These are phyloP conservation scores for Wickerhamomyces sp. DNA, from an alignment of 1,139 yeast genomes.

Conservation along the genomic window DNA sequence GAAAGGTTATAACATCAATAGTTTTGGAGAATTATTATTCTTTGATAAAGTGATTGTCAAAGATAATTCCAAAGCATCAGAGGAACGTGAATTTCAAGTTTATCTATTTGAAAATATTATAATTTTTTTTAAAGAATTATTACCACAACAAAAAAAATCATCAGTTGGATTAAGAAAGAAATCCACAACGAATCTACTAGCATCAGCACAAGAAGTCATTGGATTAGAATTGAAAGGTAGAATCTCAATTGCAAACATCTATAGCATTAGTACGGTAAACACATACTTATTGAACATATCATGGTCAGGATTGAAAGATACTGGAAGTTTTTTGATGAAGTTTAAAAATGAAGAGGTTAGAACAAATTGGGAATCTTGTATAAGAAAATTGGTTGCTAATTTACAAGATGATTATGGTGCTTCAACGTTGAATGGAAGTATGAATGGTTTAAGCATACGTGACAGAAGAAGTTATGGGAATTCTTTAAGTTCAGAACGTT, in stretches of 20 bases:
- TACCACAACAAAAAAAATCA: slow-evolving; percentile 30
- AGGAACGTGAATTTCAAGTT: slow-evolving; percentile 85
- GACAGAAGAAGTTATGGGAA: slow-evolving; percentile 24
- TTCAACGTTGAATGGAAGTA: slow-evolving; percentile 3
- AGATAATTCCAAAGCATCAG: slow-evolving; percentile 42
- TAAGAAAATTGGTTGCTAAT: slow-evolving; percentile 34
- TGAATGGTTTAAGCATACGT: slow-evolving; percentile 15
- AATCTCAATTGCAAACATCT: slow-evolving; percentile 63
- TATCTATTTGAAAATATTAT: slow-evolving; percentile 85
- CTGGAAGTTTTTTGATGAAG: slow-evolving; percentile 66
- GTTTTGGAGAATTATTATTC: slow-evolving; percentile 80
- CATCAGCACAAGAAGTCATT: slow-evolving; percentile 26
- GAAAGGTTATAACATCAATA: slow-evolving; percentile 84
- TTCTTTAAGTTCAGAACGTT: slow-evolving; percentile 19
- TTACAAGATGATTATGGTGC: slow-evolving; percentile 30
- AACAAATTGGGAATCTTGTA: slow-evolving; percentile 64
- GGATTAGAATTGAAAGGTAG: slow-evolving; percentile 58
- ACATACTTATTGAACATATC: slow-evolving; percentile 56
- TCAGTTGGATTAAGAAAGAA: slow-evolving; percentile 21
- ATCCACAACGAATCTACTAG: slow-evolving; percentile 16
- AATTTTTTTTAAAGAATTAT: slow-evolving; percentile 62
- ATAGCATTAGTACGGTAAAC: slow-evolving; percentile 42
- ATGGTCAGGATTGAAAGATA: slow-evolving; percentile 78
- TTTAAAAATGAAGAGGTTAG: slow-evolving; percentile 68
- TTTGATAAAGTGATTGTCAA: slow-evolving; percentile 75